Evolutionary conservation across 2,329 filamentous ascomycete species (phyloP).

Genomic region (Aspergillus fumigatiaffinis): DNA sequence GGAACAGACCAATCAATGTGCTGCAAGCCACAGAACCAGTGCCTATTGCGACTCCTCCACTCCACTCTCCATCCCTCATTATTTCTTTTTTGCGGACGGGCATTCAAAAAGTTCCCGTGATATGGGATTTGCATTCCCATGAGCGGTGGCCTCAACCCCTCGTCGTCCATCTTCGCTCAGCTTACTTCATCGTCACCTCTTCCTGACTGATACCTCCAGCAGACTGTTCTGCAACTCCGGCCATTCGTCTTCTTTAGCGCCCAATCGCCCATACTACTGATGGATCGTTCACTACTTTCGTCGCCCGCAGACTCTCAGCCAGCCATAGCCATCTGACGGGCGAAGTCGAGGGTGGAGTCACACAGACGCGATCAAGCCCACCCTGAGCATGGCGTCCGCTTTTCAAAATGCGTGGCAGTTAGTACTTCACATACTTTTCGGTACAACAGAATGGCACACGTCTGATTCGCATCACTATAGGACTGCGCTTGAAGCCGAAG

Average conservation of each 20-base stretch:
- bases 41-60: conserved; percentile 1
- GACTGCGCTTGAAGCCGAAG: conserved; percentile 44
- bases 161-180: conserved; percentile 11
- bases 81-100: conserved; percentile 4
- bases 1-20: conserved; percentile 3
- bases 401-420: conserved; percentile 53
- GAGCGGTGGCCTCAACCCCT: conserved; percentile 18
- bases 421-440: conserved; percentile 21
- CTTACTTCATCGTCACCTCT: conserved; percentile 4
- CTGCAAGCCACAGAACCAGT: conserved; percentile 7
- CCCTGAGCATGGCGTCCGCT: conserved; percentile 41
- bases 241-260: conserved; percentile 11
- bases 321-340: conserved; percentile 57
- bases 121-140: conserved; percentile 21
- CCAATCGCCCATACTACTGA: conserved; percentile 33
- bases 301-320: conserved; percentile 47
- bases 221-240: conserved; percentile 1
- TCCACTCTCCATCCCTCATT: not conserved
- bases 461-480: conserved; percentile 19
- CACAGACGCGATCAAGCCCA: conserved; percentile 23
- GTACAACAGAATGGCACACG: conserved; percentile 12
- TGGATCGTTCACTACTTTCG: conserved; percentile 53
- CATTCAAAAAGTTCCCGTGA: conserved; percentile 15
- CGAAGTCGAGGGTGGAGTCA: conserved; percentile 50
- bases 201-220: not conserved